Conservation (phyloP, 225 moss, liverwort and hornwort genomes). For the Pseudoscleropodium purum region DNA sequence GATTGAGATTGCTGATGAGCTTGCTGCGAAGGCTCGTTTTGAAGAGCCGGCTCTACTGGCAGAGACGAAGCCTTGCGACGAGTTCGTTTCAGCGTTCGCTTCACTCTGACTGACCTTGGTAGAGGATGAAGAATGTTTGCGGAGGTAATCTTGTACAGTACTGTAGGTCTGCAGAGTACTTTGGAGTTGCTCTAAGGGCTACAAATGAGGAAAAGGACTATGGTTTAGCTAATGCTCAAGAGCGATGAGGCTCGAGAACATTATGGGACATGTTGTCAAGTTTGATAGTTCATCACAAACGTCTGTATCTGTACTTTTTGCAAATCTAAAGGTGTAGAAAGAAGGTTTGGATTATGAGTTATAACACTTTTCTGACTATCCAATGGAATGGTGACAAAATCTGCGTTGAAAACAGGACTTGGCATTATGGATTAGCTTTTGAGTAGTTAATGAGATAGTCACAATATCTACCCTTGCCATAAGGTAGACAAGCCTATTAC, state of each 20-base stretch:
- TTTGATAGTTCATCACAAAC: too few species aligned
- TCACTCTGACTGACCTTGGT: not conserved
- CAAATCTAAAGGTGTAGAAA: too few species aligned
- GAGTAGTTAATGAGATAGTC: not conserved
- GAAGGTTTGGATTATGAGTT: too few species aligned
- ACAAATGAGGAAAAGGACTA: not conserved
- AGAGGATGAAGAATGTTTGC: not conserved
- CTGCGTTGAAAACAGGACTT: too few species aligned
- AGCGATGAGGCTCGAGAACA: too few species aligned
- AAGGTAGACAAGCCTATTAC: not conserved
- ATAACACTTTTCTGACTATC: too few species aligned
- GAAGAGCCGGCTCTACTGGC: not conserved
- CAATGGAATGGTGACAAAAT: too few species aligned
- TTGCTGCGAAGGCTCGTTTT: constrained; percentile 41
- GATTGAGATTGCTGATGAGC: constrained; percentile 42
- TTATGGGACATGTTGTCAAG: too few species aligned
- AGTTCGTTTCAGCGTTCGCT: constrained; percentile 1
- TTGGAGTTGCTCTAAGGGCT: not conserved
- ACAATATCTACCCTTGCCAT: not conserved
- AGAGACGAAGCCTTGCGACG: constrained; percentile 3
- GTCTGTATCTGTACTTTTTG: too few species aligned
- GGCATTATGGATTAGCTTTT: too few species aligned
- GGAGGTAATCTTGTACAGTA: not conserved
- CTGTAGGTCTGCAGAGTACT: not conserved
- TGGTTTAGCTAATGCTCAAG: too few species aligned